These are phyloP conservation scores for Epichloe amarillans DNA, from an alignment of 2,329 filamentous ascomycete species.

Conservation along the genomic window DNA sequence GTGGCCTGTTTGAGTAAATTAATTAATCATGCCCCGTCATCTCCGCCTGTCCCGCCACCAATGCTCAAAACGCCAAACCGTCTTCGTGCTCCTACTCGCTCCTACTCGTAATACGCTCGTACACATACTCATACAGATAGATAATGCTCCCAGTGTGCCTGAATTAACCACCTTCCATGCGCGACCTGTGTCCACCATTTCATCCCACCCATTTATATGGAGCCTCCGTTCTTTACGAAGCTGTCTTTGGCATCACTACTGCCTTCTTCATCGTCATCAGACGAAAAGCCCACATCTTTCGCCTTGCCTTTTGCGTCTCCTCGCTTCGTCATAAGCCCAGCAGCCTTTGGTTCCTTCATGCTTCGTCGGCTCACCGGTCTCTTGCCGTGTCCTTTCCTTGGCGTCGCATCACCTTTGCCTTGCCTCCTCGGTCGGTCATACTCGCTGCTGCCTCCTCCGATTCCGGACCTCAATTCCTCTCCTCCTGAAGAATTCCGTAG, in stretches of 20 bases:
- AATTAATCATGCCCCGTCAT: neutral
- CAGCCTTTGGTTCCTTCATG: conserved; percentile 26
- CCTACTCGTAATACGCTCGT: no score
- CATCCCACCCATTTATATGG: conserved; percentile 18
- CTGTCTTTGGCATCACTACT: conserved; percentile 21
- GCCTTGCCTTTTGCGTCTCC: conserved; percentile 31
- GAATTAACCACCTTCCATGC: neutral
- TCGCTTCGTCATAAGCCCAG: conserved; percentile 13
- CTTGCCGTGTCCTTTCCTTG: conserved; percentile 15
- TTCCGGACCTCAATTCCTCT: conserved; percentile 21
- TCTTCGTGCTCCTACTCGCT: neutral
- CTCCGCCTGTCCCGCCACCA: neutral
- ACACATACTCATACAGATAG: neutral
- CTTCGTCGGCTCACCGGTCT: conserved; percentile 28
- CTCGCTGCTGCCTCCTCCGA: conserved; percentile 25
- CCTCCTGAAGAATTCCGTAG: conserved; percentile 38
- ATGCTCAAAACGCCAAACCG: conserved; percentile 35
- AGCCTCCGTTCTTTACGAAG: conserved; percentile 18
- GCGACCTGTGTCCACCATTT: neutral
- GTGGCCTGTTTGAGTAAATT: no score
- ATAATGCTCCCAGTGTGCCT: neutral
- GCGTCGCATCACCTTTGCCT: conserved; percentile 14
- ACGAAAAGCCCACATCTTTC: conserved; percentile 28
- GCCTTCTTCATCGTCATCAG: conserved; percentile 23
- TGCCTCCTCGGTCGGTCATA: conserved; percentile 17